A percentile compares a stretch with the other conserved stretches of the same genome.
phyloP scores from a whole-genome alignment of 257 asterid genomes.

The Solanum pennellii region DNA sequence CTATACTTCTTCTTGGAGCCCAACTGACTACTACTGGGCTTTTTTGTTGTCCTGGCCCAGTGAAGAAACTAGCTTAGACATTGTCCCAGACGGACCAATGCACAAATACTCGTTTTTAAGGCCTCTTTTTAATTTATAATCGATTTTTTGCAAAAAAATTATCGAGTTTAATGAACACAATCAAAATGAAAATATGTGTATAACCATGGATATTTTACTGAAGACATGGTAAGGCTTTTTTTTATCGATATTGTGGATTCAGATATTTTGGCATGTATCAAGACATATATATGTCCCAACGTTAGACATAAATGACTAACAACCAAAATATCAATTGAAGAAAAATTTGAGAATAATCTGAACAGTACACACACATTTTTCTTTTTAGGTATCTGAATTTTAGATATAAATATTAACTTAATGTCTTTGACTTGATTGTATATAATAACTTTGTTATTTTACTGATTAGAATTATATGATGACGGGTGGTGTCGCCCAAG shows the following conservation, averaged over 20 bases:
- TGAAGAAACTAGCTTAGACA: not conserved
- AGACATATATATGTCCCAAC: not conserved
- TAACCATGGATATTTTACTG: too few relatives aligned
- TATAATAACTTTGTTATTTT: not conserved
- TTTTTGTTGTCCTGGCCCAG: not conserved
- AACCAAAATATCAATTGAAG: not conserved
- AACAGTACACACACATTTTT: not conserved
- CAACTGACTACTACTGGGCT: not conserved
- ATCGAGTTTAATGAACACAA: too few relatives aligned
- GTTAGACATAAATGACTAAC: not conserved
- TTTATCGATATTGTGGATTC: not conserved
- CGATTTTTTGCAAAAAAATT: too few relatives aligned
- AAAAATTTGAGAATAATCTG: not conserved
- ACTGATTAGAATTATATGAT: not conserved
- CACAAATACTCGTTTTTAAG: not conserved
- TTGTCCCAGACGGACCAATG: not conserved
- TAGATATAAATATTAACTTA: not conserved
- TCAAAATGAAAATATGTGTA: not conserved
- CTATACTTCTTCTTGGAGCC: not conserved
- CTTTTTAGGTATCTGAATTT: not conserved
- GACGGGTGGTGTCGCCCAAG: not conserved
- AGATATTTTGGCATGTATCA: not conserved
- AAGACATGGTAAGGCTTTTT: not conserved
- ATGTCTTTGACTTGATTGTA: not conserved
- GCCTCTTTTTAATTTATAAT: not conserved